Percentiles rank a stretch among this genome's conserved stretches.
phyloP scores from a whole-genome alignment of 2,329 filamentous ascomycete genomes.

The Fusarium caatingaense region DNA sequence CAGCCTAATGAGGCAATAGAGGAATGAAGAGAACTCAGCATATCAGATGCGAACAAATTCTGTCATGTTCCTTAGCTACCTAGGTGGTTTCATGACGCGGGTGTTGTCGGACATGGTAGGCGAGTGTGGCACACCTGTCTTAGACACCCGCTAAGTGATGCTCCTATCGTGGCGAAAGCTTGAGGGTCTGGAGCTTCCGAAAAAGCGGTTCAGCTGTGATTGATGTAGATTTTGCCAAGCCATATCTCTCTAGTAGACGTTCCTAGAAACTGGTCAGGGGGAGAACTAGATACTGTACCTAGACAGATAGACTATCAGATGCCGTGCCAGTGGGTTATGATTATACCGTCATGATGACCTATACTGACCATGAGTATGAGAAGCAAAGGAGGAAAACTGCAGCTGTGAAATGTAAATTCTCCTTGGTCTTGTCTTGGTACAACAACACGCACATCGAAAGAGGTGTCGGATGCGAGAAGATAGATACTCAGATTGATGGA shows the following conservation, averaged over 20 bases:
- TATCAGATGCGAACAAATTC: slow-evolving; percentile 1
- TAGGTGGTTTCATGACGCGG: slow-evolving; percentile 41
- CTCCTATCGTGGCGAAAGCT: slow-evolving; percentile 29
- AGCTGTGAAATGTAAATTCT: slow-evolving; percentile 25
- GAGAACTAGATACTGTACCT: not conserved
- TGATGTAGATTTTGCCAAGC: slow-evolving; percentile 3
- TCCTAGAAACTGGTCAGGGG: not conserved
- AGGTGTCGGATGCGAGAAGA: slow-evolving; percentile 38
- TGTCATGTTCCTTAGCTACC: slow-evolving; percentile 3
- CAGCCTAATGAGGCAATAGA: slow-evolving; percentile 2
- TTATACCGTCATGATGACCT: not conserved
- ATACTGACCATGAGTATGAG: not conserved
- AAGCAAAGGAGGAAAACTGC: not conserved
- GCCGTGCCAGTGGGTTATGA: not conserved
- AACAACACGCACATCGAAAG: slow-evolving; percentile 29
- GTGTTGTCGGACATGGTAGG: slow-evolving; percentile 35
- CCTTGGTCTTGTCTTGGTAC: slow-evolving; percentile 16
- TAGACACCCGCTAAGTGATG: slow-evolving; percentile 35
- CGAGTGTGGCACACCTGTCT: slow-evolving; percentile 40
- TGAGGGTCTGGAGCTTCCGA: slow-evolving; percentile 34
- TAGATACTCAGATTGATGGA: slow-evolving; percentile 2
- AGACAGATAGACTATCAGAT: not conserved
- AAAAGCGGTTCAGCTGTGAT: slow-evolving; percentile 16
- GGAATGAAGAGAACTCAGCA: not conserved
- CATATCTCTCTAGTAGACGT: not conserved